Evolutionary conservation across 106 monocot genomes (phyloP).

Genomic region (Gastrodia elata): DNA sequence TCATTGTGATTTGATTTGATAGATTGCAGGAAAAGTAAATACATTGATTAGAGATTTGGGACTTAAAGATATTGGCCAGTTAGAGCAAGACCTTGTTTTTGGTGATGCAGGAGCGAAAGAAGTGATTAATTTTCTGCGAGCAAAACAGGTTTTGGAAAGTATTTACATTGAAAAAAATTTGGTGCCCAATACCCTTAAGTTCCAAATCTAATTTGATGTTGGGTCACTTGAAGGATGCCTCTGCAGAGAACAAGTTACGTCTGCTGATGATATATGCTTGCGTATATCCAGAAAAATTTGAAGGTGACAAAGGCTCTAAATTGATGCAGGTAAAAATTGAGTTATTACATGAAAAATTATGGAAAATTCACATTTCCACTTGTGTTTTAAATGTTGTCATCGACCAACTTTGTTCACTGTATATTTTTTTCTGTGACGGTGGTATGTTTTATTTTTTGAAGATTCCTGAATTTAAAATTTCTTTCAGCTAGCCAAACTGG

Average conservation of each 20-base stretch:
- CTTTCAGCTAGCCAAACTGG: constrained; percentile 61
- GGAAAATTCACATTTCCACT: neutral
- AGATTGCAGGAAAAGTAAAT: constrained; percentile 74
- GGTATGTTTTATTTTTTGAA: neutral
- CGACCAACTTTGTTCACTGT: neutral
- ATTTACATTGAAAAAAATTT: neutral
- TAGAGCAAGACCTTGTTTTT: constrained; percentile 81
- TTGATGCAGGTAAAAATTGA: constrained; percentile 54
- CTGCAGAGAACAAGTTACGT: constrained; percentile 60
- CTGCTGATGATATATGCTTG: constrained; percentile 60
- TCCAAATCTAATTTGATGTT: neutral
- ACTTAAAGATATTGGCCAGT: constrained; percentile 50
- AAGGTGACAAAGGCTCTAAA: constrained; percentile 59
- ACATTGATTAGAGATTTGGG: constrained; percentile 37
- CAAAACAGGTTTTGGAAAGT: constrained; percentile 39
- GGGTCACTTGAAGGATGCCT: constrained; percentile 32
- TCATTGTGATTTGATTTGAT: neutral
- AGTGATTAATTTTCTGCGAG: constrained; percentile 52
- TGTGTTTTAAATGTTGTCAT: neutral
- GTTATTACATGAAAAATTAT: too few species aligned
- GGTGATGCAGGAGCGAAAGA: constrained; percentile 76
- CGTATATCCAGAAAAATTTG: constrained; percentile 68
- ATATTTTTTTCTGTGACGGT: neutral
- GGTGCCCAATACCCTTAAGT: neutral
- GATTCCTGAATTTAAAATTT: neutral